phyloP scores from a whole-genome alignment of 1,284 basidiomycete genomes.

The Sporisorium sorghi region DNA sequence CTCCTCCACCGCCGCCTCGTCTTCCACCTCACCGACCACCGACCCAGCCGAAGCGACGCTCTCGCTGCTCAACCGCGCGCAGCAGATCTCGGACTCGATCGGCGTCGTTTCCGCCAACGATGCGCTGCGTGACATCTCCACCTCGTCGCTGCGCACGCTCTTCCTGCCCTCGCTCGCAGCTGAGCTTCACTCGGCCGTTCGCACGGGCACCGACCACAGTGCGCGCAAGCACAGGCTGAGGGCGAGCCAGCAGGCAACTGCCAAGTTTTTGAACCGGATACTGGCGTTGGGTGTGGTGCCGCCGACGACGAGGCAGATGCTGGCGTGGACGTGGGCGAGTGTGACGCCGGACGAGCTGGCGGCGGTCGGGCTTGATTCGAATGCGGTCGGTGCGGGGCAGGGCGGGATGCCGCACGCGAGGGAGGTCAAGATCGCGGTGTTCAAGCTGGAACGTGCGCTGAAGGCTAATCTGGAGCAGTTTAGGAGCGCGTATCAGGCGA shows the following conservation, averaged over 20 bases:
- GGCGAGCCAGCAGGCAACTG: slow-evolving; percentile 16
- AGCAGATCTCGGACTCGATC: slow-evolving; percentile 51
- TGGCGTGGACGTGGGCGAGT: slow-evolving; percentile 17
- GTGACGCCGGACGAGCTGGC: slow-evolving; percentile 12
- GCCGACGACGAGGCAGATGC: slow-evolving; percentile 19
- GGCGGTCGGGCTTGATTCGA: slow-evolving; percentile 11
- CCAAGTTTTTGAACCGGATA: slow-evolving; percentile 32
- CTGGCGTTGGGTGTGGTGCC: slow-evolving; percentile 43
- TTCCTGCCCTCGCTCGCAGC: slow-evolving; percentile 54
- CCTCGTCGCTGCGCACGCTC: slow-evolving; percentile 56
- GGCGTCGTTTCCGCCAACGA: slow-evolving; percentile 57
- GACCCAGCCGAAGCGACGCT: slow-evolving; percentile 32
- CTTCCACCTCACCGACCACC: neutral
- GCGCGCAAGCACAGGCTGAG: slow-evolving; percentile 30
- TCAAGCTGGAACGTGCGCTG: slow-evolving; percentile 58
- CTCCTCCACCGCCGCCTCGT: slow-evolving; percentile 14
- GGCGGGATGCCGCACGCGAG: slow-evolving; percentile 26
- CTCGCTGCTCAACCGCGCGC: slow-evolving; percentile 29
- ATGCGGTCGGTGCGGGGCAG: neutral
- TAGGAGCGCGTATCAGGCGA: slow-evolving; percentile 31
- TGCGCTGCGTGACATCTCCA: slow-evolving; percentile 54
- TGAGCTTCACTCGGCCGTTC: slow-evolving; percentile 30
- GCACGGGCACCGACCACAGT: slow-evolving; percentile 17
- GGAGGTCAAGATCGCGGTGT: slow-evolving; percentile 60
- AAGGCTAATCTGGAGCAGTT: slow-evolving; percentile 50